Conservation (phyloP, 305 asterid species). For the Fraxinus velutina region DNA sequence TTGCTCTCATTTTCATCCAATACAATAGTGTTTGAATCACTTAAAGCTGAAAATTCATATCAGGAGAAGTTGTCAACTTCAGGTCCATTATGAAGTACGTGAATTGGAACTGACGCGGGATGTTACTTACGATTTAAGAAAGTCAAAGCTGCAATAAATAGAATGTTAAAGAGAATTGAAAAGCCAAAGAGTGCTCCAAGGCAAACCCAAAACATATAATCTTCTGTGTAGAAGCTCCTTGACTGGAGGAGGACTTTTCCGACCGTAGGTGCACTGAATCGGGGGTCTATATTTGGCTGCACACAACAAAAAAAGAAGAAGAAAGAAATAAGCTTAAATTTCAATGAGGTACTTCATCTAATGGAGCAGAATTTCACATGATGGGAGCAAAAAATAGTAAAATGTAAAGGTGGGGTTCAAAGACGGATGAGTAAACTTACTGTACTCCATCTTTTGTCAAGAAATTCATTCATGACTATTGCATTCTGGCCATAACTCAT, state of each 20-base stretch:
- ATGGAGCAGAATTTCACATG: neutral
- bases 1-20: constrained; percentile 26
- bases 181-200: constrained; percentile 40
- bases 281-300: constrained; percentile 47
- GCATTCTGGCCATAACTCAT: constrained; percentile 54
- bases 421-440: constrained; percentile 22
- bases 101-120: neutral
- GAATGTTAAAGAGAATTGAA: constrained; percentile 37
- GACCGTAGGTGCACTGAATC: constrained; percentile 34
- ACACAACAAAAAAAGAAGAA: neutral
- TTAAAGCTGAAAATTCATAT: constrained; percentile 28
- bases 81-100: neutral
- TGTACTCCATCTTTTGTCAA: constrained; percentile 46
- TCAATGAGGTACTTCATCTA: neutral
- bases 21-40: constrained; percentile 23
- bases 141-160: constrained; percentile 36
- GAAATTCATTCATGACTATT: constrained; percentile 43
- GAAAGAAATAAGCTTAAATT: neutral
- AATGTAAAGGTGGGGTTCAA: neutral
- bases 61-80: neutral
- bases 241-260: constrained; percentile 41
- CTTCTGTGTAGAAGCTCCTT: constrained; percentile 42
- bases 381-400: neutral
- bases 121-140: constrained; percentile 39
- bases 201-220: constrained; percentile 40